phyloP scores from a whole-genome alignment of 23 red algal genomes.

The Gracilariopsis chorda region DNA sequence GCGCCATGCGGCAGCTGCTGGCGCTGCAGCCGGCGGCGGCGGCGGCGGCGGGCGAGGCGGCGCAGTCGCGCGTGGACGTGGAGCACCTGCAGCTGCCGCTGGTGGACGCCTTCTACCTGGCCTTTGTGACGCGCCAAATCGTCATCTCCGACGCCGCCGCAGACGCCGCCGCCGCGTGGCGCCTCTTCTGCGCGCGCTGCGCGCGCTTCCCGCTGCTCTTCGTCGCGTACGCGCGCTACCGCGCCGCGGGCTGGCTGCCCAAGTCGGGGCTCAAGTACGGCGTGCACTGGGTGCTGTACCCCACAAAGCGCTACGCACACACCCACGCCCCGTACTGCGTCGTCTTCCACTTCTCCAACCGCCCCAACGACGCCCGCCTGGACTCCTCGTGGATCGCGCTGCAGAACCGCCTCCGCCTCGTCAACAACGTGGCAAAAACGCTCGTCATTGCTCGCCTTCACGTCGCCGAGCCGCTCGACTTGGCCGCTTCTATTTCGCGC shows the following conservation, averaged over 20 bases:
- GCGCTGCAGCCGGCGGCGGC: neutral
- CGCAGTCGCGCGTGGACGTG: neutral
- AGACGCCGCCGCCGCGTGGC: neutral
- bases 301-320: conserved; percentile 15
- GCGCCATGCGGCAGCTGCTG: conserved; percentile 59
- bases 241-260: conserved; percentile 79
- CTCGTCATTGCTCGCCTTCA: conserved; percentile 48
- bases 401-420: conserved; percentile 82
- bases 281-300: conserved; percentile 92
- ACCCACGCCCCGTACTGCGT: conserved; percentile 82
- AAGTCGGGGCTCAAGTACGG: conserved; percentile 92
- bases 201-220: conserved; percentile 47
- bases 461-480: neutral
- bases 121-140: conserved; percentile 29
- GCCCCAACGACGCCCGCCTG: neutral
- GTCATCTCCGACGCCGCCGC: neutral
- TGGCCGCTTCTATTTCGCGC: neutral
- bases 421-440: conserved; percentile 82
- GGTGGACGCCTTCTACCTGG: conserved; percentile 63
- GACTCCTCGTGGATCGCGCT: conserved; percentile 57
- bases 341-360: conserved; percentile 31
- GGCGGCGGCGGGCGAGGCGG: neutral
- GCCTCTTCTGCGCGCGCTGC: neutral
- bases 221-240: conserved; percentile 73
- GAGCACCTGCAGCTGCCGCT: conserved; percentile 80